A percentile compares a stretch with the other conserved stretches of the same genome.
These are phyloP conservation scores for Jacaranda mimosifolia DNA, from an alignment of 257 asterid species.

Conservation along the genomic window DNA sequence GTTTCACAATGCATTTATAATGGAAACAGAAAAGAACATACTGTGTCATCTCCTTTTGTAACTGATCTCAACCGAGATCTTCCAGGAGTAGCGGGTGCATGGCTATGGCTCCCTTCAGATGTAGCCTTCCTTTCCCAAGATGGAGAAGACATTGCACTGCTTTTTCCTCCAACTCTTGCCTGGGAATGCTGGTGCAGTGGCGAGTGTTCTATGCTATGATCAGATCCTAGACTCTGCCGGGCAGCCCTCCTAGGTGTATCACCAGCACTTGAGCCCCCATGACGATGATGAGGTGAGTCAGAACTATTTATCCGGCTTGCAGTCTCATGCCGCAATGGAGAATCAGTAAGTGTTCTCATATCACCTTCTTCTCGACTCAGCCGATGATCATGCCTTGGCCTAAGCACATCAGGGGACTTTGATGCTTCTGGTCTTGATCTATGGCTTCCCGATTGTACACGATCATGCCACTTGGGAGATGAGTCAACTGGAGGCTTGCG, in stretches of 20 bases:
- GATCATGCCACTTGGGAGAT: slow-evolving; percentile 41
- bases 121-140: slow-evolving; percentile 82
- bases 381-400: slow-evolving; percentile 56
- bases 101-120: slow-evolving; percentile 65
- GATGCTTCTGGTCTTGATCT: slow-evolving; percentile 50
- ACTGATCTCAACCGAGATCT: slow-evolving; percentile 86
- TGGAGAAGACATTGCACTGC: slow-evolving; percentile 76
- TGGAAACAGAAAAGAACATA: slow-evolving; percentile 39
- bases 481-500: slow-evolving; percentile 45
- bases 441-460: slow-evolving; percentile 43
- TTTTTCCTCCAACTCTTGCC: slow-evolving; percentile 61
- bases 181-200: slow-evolving; percentile 76
- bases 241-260: slow-evolving; percentile 71
- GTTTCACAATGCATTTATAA: background rate
- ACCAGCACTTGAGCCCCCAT: slow-evolving; percentile 59
- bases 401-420: slow-evolving; percentile 47
- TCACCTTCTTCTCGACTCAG: slow-evolving; percentile 68
- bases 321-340: slow-evolving; percentile 57
- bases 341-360: slow-evolving; percentile 56
- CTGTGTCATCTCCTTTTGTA: slow-evolving; percentile 76
- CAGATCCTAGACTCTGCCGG: slow-evolving; percentile 64
- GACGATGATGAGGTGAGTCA: slow-evolving; percentile 68
- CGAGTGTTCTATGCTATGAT: slow-evolving; percentile 73
- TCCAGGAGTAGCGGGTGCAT: slow-evolving; percentile 86
- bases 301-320: slow-evolving; percentile 50